A percentile compares a stretch with the other conserved stretches of the same genome.
phyloP scores from a whole-genome alignment of 2,329 filamentous ascomycete species.

The Nemania diffusa region DNA sequence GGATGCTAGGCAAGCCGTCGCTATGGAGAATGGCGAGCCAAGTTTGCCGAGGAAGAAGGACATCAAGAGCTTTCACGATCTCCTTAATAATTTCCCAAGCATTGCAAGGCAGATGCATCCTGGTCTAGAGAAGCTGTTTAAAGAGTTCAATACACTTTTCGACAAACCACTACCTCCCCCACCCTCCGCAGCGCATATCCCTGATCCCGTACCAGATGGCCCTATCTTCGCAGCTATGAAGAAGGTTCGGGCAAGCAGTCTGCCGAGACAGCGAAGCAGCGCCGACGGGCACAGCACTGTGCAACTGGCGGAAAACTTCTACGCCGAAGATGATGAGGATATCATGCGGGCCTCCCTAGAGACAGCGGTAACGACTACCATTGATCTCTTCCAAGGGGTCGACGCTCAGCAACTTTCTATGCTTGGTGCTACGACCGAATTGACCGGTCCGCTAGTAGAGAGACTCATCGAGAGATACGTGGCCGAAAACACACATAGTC shows the following conservation, averaged over 20 bases:
- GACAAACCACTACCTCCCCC: slow-evolving; percentile 85
- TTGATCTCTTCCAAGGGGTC: slow-evolving; percentile 94
- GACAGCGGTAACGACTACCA: slow-evolving; percentile 90
- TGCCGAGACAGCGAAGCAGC: slow-evolving; percentile 50
- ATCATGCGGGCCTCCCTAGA: slow-evolving; percentile 89
- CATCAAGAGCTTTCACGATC: slow-evolving; percentile 87
- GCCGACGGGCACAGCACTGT: slow-evolving; percentile 53
- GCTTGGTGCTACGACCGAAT: slow-evolving; percentile 89
- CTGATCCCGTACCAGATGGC: slow-evolving; percentile 67
- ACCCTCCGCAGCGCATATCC: slow-evolving; percentile 68
- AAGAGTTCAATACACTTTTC: slow-evolving; percentile 86
- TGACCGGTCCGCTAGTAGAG: slow-evolving; percentile 92
- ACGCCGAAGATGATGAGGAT: slow-evolving; percentile 90
- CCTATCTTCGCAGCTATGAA: slow-evolving; percentile 66
- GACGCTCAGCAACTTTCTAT: slow-evolving; percentile 95
- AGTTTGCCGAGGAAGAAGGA: slow-evolving; percentile 81
- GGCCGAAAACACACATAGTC: slow-evolving; percentile 89
- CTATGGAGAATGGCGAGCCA: slow-evolving; percentile 56
- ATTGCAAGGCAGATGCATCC: slow-evolving; percentile 96
- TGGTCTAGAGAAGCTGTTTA: slow-evolving; percentile 87
- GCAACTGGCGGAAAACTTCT: slow-evolving; percentile 71
- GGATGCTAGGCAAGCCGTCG: slow-evolving; percentile 52
- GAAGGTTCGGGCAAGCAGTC: slow-evolving; percentile 64
- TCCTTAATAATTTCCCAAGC: slow-evolving; percentile 91
- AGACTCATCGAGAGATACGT: slow-evolving; percentile 95